Conservation (phyloP, 768 basidiomycete genomes). For the Suillus paluster region DNA sequence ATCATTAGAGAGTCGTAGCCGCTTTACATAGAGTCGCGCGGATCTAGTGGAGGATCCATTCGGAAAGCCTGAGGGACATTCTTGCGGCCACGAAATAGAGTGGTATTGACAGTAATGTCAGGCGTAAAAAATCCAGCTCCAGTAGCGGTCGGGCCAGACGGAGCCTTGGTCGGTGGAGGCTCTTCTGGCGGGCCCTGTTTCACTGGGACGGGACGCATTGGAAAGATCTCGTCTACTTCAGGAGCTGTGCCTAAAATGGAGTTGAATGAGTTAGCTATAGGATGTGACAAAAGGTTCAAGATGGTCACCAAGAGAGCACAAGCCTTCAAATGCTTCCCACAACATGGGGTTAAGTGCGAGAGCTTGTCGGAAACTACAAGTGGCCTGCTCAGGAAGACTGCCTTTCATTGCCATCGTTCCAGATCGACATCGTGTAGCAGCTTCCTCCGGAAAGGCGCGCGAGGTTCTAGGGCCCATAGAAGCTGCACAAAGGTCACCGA, state of each 20-base stretch:
- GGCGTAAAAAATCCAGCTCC: slow-evolving; percentile 81
- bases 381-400: slow-evolving; percentile 77
- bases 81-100: slow-evolving; percentile 63
- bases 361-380: slow-evolving; percentile 69
- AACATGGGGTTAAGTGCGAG: slow-evolving; percentile 75
- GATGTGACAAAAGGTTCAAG: slow-evolving; percentile 9
- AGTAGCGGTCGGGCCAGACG: slow-evolving; percentile 56
- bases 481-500: slow-evolving; percentile 41
- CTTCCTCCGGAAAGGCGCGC: slow-evolving; percentile 69
- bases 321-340: slow-evolving; percentile 92
- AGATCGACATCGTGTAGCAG: slow-evolving; percentile 74
- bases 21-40: slow-evolving; percentile 68
- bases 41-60: slow-evolving; percentile 52
- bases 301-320: slow-evolving; percentile 74
- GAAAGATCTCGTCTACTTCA: slow-evolving; percentile 74
- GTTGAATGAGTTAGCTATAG: slow-evolving; percentile 21
- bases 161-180: slow-evolving; percentile 37
- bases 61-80: slow-evolving; percentile 59
- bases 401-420: slow-evolving; percentile 80
- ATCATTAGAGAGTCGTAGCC: not conserved
- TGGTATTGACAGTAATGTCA: slow-evolving; percentile 58
- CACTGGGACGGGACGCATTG: slow-evolving; percentile 60
- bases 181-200: slow-evolving; percentile 61
- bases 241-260: slow-evolving; percentile 61
- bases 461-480: slow-evolving; percentile 59